phyloP scores from a whole-genome alignment of 805 yeast genomes.

The Metschnikowia reukaufii region DNA sequence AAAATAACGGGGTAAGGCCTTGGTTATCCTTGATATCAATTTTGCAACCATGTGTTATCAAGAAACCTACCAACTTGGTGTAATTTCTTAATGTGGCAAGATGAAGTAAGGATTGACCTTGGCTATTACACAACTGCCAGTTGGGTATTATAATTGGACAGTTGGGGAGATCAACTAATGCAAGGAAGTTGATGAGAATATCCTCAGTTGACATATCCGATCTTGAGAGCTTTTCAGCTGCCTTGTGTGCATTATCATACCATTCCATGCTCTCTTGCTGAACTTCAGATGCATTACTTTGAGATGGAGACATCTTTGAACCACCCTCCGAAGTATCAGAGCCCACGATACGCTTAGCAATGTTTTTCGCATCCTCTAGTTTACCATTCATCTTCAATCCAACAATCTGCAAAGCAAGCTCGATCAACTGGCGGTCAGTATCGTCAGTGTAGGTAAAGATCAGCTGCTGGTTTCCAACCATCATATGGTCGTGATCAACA shows the following conservation, averaged over 20 bases:
- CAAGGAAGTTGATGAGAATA: conserved; percentile 48
- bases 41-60: conserved; percentile 66
- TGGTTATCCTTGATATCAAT: conserved; percentile 72
- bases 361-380: conserved; percentile 89
- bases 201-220: conserved; percentile 50
- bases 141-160: conserved; percentile 64
- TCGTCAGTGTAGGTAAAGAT: conserved; percentile 92
- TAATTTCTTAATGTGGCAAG: conserved; percentile 80
- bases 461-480: conserved; percentile 45
- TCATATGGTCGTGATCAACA: conserved; percentile 45
- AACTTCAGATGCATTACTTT: conserved; percentile 14
- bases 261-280: conserved; percentile 39
- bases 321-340: conserved; percentile 34
- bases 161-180: conserved; percentile 64
- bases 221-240: conserved; percentile 48
- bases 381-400: conserved; percentile 97
- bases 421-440: conserved; percentile 91
- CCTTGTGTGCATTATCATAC: conserved; percentile 53
- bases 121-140: conserved; percentile 75
- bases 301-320: conserved; percentile 24
- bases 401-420: conserved; percentile 92
- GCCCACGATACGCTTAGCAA: conserved; percentile 89
- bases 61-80: conserved; percentile 54
- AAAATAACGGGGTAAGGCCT: conserved; percentile 86
- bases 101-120: conserved; percentile 88